Evolutionary conservation across 169 alveolate genomes (phyloP), one percentile per base, ranked within the genome.

Genomic region (Plasmodium malariae): DNA sequence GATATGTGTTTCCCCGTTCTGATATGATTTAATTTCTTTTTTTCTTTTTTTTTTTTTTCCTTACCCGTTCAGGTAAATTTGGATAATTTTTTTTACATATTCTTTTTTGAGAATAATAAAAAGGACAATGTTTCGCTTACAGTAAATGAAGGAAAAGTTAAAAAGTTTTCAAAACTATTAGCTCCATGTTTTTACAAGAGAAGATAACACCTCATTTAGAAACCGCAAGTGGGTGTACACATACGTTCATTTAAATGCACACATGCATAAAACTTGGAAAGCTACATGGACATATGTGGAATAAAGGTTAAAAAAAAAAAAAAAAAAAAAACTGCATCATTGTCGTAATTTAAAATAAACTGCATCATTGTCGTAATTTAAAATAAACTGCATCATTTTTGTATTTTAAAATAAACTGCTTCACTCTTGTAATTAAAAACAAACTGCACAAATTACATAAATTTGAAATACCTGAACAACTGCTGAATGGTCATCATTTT

Each of bases 111-210:
- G 65, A 78, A 78, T 62, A 55, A 60, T 43, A 62, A 78, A 78
- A 65, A 78, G 36, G 78, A 62, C 30, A 40, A 45, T 36, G 12
- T 40, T 17, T n/a, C 63, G 21, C 45, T 17, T 54, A 1, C 32
- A 11, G 24, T 36, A 48, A 63, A n/a, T 30, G 89, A 78, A n/a
- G 45, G 45, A 54, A 78, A 65, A 45, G 43, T 78, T 60, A 48
- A 21, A 26, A 78, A 60, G 63, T 65, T 65, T 37, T 78, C 89
- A 19, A 45, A 62, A 40, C 63, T 78, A 51, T 17, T 78, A 48
- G 48, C 89, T 12, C 89, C 89, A 14, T 78, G 89, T 26, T 24
- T 78, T 40, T 78, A 78, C 57, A 78, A 78, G 54, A 78, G 89
- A 21, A 78, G 89, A 57, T 78, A 45, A 70, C 17, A 51, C 26